Percentiles rank a stretch among this genome's conserved stretches.
Evolutionary conservation across 768 basidiomycete genomes (phyloP).

Genomic region (Coprinellus aureogranulatus): DNA sequence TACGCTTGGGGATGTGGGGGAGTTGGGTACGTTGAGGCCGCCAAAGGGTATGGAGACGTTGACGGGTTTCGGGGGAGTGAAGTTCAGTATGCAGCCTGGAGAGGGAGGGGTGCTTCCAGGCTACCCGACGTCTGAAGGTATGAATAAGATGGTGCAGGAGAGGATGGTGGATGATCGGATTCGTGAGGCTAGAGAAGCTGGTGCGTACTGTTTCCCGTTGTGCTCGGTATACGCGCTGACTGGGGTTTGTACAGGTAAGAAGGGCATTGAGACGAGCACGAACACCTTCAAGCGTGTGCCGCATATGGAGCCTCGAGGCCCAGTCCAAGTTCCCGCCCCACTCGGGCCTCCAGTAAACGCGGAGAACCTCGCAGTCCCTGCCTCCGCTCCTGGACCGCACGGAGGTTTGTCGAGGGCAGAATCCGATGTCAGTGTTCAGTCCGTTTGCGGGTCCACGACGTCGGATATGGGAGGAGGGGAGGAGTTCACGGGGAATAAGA

Average conservation of each 20-base stretch:
- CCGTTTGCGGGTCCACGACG: too few relatives aligned
- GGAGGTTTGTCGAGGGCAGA: too few relatives aligned
- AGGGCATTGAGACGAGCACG: not conserved
- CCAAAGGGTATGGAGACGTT: not conserved
- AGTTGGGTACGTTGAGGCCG: not conserved
- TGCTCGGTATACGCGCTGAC: too few relatives aligned
- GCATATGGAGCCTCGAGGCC: not conserved
- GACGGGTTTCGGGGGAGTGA: not conserved
- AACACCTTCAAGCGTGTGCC: not conserved
- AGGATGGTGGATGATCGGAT: slow-evolving; percentile 19
- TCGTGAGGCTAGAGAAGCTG: slow-evolving; percentile 6
- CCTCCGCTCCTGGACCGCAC: too few relatives aligned
- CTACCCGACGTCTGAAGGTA: slow-evolving; percentile 14
- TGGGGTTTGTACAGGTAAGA: not conserved
- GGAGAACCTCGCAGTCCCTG: too few relatives aligned
- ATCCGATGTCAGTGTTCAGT: too few relatives aligned
- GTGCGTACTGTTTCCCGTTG: not conserved
- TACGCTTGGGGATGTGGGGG: not conserved
- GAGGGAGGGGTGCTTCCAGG: slow-evolving; percentile 18
- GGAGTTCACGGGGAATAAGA: too few relatives aligned
- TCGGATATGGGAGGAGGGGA: too few relatives aligned
- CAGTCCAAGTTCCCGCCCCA: too few relatives aligned
- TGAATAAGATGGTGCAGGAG: slow-evolving; percentile 19
- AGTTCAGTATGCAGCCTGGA: slow-evolving; percentile 2
- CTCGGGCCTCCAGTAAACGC: too few relatives aligned